Evolutionary conservation across 176 grass and related monocot species (phyloP).

Genomic region (Guadua angustifolia): DNA sequence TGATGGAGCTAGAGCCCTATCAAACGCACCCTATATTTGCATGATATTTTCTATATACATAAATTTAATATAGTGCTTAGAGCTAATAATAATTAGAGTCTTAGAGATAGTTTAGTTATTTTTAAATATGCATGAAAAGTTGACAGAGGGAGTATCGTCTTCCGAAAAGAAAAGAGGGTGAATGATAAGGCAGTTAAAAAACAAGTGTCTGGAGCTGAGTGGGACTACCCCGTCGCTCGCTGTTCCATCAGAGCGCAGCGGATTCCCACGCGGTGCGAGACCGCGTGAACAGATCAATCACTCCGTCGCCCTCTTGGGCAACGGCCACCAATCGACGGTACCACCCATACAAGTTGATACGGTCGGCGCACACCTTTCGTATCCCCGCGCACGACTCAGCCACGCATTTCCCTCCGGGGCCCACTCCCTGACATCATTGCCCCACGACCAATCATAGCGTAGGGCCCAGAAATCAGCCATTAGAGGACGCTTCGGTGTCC

Average conservation of each 20-base stretch:
- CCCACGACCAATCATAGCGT: not conserved
- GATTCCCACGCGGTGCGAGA: slow-evolving; percentile 31
- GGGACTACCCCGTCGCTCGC: not conserved
- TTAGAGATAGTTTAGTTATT: too few species aligned
- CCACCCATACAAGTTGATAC: not conserved
- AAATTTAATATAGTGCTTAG: too few species aligned
- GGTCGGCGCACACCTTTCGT: slow-evolving; percentile 12
- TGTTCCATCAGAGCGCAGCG: not conserved
- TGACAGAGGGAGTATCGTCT: too few species aligned
- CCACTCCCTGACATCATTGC: not conserved
- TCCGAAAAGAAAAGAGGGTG: too few species aligned
- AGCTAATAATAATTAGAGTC: too few species aligned
- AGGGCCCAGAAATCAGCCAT: not conserved
- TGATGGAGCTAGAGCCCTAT: too few species aligned
- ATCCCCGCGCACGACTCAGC: not conserved
- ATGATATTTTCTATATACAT: too few species aligned
- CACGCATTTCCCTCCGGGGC: not conserved
- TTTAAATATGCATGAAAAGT: too few species aligned
- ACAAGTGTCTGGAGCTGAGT: not conserved
- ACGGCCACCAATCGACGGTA: not conserved
- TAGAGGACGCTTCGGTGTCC: not conserved
- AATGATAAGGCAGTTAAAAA: too few species aligned
- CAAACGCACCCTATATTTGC: too few species aligned
- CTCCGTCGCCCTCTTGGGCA: not conserved
- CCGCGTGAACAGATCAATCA: slow-evolving; percentile 23